phyloP scores from a whole-genome alignment of 176 grass and related monocot species.

The Lolium multiflorum region DNA sequence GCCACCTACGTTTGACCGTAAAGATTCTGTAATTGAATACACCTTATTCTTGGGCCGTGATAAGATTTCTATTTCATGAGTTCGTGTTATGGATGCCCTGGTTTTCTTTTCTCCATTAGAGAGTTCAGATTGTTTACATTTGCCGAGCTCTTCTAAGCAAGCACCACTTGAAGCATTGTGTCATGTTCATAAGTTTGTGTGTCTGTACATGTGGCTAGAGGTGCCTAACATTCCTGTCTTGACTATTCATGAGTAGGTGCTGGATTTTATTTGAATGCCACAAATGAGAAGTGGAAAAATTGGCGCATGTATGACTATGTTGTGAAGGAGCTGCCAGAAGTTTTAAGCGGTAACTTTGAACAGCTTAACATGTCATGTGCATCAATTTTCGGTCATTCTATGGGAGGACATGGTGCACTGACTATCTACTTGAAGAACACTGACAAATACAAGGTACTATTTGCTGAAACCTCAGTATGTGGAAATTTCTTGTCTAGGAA shows the following conservation, averaged over 20 bases:
- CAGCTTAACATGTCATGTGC: conserved; percentile 73
- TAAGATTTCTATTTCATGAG: background rate
- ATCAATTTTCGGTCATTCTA: conserved; percentile 97
- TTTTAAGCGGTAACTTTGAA: conserved; percentile 80
- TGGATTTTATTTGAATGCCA: conserved; percentile 97
- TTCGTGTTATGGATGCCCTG: background rate
- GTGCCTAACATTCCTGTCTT: background rate
- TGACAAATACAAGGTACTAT: conserved; percentile 93
- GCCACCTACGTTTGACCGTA: background rate
- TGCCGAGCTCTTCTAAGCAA: background rate
- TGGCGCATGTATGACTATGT: conserved; percentile 97
- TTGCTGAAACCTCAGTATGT: background rate
- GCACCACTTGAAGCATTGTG: conserved; percentile 3
- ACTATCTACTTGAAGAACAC: conserved; percentile 92
- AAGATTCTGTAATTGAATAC: background rate
- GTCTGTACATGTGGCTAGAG: background rate
- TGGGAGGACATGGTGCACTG: conserved; percentile 95
- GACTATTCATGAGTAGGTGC: conserved; percentile 63
- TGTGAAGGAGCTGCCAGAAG: conserved; percentile 85
- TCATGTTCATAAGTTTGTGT: background rate
- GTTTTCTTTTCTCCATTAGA: conserved; percentile 19
- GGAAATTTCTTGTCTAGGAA: background rate
- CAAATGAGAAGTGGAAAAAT: conserved; percentile 93
- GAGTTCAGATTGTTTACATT: background rate
- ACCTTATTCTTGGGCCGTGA: background rate